Evolutionary conservation across 441 rosid genomes (phyloP).

Genomic region (Raphanus hybrid): DNA sequence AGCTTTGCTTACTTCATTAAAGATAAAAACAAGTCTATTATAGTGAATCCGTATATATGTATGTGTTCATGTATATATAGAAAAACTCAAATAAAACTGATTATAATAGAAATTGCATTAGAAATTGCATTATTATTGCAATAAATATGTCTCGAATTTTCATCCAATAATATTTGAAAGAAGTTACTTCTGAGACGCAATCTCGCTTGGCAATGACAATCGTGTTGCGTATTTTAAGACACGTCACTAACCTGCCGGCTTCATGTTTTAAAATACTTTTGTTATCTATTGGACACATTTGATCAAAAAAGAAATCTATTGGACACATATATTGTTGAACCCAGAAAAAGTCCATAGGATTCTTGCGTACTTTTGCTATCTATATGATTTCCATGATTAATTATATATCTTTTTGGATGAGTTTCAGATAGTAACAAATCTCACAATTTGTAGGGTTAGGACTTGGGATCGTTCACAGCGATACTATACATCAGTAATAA

Average conservation of each 20-base stretch:
- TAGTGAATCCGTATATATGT: neutral
- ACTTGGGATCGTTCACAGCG: neutral
- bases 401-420: neutral
- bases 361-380: neutral
- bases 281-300: neutral
- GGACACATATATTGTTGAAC: no score
- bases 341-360: neutral
- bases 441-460: no score
- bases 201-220: constrained; percentile 15
- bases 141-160: neutral
- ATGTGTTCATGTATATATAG: neutral
- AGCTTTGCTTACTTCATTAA: neutral
- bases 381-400: neutral
- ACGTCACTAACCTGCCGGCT: constrained; percentile 34
- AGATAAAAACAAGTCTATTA: neutral
- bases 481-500: neutral
- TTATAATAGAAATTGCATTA: neutral
- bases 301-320: no score
- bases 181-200: constrained; percentile 33
- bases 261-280: neutral
- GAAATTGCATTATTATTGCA: neutral
- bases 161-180: constrained; percentile 8
- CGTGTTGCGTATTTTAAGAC: constrained; percentile 28
- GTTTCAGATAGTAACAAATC: neutral
- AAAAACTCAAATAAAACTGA: neutral